Evolutionary conservation across 768 basidiomycete genomes (phyloP).

Genomic region (Terana coerulea): DNA sequence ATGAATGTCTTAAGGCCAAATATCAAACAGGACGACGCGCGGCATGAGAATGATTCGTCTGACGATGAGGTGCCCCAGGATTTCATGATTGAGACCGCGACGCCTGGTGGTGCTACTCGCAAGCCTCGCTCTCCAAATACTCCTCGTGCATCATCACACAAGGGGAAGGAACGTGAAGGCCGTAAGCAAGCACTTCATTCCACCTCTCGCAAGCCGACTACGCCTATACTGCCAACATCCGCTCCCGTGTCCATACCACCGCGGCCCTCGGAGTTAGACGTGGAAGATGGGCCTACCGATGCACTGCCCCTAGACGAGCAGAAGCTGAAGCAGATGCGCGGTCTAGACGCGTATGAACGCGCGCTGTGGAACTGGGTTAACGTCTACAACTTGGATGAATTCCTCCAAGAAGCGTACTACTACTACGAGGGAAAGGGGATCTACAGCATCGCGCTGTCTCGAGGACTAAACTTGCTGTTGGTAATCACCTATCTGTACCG

Average conservation of each 20-base stretch:
- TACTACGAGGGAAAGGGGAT: slow-evolving; percentile 98
- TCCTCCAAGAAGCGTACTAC: slow-evolving; percentile 90
- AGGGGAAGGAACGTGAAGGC: slow-evolving; percentile 34
- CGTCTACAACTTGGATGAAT: slow-evolving; percentile 94
- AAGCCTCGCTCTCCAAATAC: slow-evolving; percentile 18
- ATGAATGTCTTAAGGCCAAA: slow-evolving; percentile 64
- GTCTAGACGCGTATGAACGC: slow-evolving; percentile 80
- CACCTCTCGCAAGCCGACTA: slow-evolving; percentile 35
- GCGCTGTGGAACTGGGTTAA: slow-evolving; percentile 99
- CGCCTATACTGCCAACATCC: slow-evolving; percentile 35
- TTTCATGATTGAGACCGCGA: slow-evolving; percentile 76
- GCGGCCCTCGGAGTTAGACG: slow-evolving; percentile 60
- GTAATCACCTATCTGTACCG: slow-evolving; percentile 33
- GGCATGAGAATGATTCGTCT: slow-evolving; percentile 57
- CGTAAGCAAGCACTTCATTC: slow-evolving; percentile 47
- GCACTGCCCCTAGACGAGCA: slow-evolving; percentile 20
- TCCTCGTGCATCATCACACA: slow-evolving; percentile 21
- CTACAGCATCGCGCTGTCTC: slow-evolving; percentile 87
- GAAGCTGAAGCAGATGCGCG: slow-evolving; percentile 50
- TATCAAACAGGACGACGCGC: slow-evolving; percentile 62
- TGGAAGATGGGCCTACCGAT: slow-evolving; percentile 26
- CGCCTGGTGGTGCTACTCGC: slow-evolving; percentile 28
- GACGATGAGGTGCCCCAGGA: slow-evolving; percentile 86
- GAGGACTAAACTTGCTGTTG: slow-evolving; percentile 92
- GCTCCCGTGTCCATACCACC: slow-evolving; percentile 51